phyloP scores from a whole-genome alignment of 768 basidiomycete species.

The Suillus americanus region DNA sequence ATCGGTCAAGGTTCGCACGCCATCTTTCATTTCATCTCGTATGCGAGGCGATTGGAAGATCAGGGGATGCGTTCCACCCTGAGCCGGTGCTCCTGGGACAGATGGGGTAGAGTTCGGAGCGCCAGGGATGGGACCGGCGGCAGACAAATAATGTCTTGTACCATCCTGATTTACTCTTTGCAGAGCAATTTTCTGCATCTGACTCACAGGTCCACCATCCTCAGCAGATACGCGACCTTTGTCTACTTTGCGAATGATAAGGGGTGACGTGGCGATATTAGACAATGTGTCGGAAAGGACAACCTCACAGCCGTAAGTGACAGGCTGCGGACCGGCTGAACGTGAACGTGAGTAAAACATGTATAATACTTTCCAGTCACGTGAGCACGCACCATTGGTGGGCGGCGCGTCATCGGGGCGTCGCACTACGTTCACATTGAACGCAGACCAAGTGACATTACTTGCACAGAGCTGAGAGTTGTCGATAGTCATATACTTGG shows the following conservation, averaged over 20 bases:
- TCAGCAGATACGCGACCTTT: conserved; percentile 86
- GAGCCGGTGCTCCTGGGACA: conserved; percentile 72
- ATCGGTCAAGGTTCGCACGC: conserved; percentile 71
- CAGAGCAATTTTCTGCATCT: conserved; percentile 95
- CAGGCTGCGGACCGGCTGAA: conserved; percentile 70
- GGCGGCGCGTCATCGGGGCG: conserved; percentile 64
- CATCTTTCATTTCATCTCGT: conserved; percentile 82
- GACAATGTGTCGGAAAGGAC: conserved; percentile 82
- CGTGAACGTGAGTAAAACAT: conserved; percentile 39
- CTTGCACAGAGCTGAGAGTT: conserved; percentile 82
- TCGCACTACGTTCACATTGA: conserved; percentile 88
- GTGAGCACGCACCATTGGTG: conserved; percentile 61
- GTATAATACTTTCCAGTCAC: conserved; percentile 43
- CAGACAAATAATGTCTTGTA: conserved; percentile 83
- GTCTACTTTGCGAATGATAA: conserved; percentile 90
- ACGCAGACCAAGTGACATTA: conserved; percentile 90
- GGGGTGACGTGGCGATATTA: conserved; percentile 81
- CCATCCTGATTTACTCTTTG: conserved; percentile 82
- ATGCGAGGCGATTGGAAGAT: conserved; percentile 78
- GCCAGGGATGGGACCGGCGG: conserved; percentile 81
- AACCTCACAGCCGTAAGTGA: conserved; percentile 91
- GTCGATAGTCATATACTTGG: conserved; percentile 96
- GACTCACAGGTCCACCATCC: conserved; percentile 89
- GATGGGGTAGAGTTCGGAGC: conserved; percentile 69
- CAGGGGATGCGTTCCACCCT: conserved; percentile 78